Base-by-base conservation (phyloP, 75 land plant species). In the Larix kaempferi region DNA sequence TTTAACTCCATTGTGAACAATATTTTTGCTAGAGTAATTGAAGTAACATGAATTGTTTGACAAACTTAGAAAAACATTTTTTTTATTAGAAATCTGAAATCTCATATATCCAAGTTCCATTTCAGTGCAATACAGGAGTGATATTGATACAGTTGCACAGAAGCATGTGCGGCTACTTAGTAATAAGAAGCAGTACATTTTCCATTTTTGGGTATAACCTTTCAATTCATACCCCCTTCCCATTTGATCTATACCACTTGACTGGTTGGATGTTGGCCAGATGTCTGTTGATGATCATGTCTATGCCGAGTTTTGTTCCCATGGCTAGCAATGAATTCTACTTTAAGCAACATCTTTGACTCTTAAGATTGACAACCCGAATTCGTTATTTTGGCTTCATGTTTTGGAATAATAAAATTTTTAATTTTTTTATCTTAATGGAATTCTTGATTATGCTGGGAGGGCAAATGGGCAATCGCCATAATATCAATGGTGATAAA, bases 161-260 rank as follows among this genome's bases (percentile, higher is more conserved):
- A 41, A 41, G 52, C 72, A 69, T 69, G 49, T 37, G 25, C 4
- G n/a, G 52, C 52, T 41, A n/a, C 52, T 10, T 69, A 41, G 41
- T 69, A 10, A 69, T n/a, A 69, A 67, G 72, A 39, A n/a, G n/a
- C 23, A 39, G 72, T 29, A 49, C 54, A 69, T 21, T 69, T 41
- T 35, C 2, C 52, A 69, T 1, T 41, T 69, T n/a, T 41, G n/a
- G 52, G 35, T 69, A 21, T 23, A 69, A n/a, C 49, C 35, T 26
- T 37, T 39, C 11, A 67, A 64, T 26, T 67, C n/a, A 67, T 67
- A 21, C 29, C 11, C 21, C 19, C 44, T 1, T 3, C 44, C 35
- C 44, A 66, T 66, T 35, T 66, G 12, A 49, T 49, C 0, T 49
- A 49, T 10, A 10, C 54, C 54, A 49, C 54, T 49, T 49, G 12